These are phyloP conservation scores for Mrakia blollopis DNA, from an alignment of 768 basidiomycete species.

Conservation along the genomic window DNA sequence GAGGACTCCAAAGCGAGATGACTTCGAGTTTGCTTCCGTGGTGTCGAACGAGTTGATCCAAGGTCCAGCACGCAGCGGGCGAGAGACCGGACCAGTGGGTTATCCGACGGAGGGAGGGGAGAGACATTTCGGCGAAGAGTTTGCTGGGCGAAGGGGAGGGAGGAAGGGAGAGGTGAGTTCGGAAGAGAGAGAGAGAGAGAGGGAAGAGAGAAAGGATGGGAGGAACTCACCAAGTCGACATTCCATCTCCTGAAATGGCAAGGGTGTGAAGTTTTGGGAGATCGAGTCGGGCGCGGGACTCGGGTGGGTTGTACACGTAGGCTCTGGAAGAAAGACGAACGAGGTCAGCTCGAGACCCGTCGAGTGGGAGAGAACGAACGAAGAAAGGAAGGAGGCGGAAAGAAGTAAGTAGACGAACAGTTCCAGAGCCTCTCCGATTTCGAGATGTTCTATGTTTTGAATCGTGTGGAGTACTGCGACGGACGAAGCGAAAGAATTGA, in stretches of 20 bases:
- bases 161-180: background rate
- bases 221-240: background rate
- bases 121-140: conserved; percentile 9
- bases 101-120: conserved; percentile 17
- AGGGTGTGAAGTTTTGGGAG: conserved; percentile 27
- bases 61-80: background rate
- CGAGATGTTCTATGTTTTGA: conserved; percentile 16
- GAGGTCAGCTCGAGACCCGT: too few species aligned
- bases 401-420: conserved; percentile 17
- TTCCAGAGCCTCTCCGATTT: conserved; percentile 17
- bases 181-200: background rate
- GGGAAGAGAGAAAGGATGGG: too few species aligned
- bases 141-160: background rate
- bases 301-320: background rate
- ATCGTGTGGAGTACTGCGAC: background rate
- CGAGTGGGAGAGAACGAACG: background rate
- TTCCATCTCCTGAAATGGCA: conserved; percentile 20
- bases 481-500: background rate
- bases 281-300: background rate
- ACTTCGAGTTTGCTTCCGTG: conserved; percentile 21
- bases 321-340: background rate
- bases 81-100: conserved; percentile 24
- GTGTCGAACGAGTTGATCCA: conserved; percentile 2
- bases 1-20: conserved; percentile 9
- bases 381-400: background rate